Evolutionary conservation across 2,329 filamentous ascomycete genomes (phyloP), one percentile per base, ranked within the genome.

Genomic region (Aplosporella prunicola): DNA sequence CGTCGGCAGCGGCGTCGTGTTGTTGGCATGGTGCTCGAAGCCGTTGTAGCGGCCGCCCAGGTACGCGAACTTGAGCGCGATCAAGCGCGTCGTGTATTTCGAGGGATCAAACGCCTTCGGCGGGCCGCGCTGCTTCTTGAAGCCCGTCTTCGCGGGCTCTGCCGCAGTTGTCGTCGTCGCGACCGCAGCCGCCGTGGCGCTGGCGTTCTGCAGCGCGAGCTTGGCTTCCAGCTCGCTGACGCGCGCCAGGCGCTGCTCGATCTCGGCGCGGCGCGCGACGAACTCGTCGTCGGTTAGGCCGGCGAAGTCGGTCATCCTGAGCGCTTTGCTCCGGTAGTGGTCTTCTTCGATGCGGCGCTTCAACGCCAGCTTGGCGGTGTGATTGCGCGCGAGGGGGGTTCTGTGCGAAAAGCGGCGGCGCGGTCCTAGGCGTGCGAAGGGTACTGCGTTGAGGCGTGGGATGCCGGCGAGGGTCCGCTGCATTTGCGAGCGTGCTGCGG

Each of bases 61-160:
- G 57, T 98, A 98, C 25, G 91, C 88, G 45, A 98, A 78, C 60
- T 95, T 96, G 42, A 98, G 67, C 6, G 89, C 91, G 45, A 98
- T 82, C 43, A 81, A 77, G 31, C 91, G 77, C 2, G 86, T 93
- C 23, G 76, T 73, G 59, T 95, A 94, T 53, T 78, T 82, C 10
- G 77, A 78, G 0, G 84, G 77, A 55, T 96, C 85, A 52, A 94
- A 80, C 35, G 67, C 66, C 44, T 70, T 65, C 17, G 58, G 51
- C 27, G 54, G 47, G n/a, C 61, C 57, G 35, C 55, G 36, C 13
- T 40, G 39, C 38, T 47, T 49, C 18, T 43, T 45, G 15, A 23
- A 32, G 38, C 22, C 22, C 20, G 24, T 30, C 20, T 24, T 27
- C 28, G 15, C 20, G 16, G 34, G 13, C 28, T 13, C 14, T 20